A percentile compares a stretch with the other conserved stretches of the same genome.
These are phyloP conservation scores for Penicillium pancosmium DNA, from an alignment of 495 filamentous ascomycete species.

Conservation along the genomic window DNA sequence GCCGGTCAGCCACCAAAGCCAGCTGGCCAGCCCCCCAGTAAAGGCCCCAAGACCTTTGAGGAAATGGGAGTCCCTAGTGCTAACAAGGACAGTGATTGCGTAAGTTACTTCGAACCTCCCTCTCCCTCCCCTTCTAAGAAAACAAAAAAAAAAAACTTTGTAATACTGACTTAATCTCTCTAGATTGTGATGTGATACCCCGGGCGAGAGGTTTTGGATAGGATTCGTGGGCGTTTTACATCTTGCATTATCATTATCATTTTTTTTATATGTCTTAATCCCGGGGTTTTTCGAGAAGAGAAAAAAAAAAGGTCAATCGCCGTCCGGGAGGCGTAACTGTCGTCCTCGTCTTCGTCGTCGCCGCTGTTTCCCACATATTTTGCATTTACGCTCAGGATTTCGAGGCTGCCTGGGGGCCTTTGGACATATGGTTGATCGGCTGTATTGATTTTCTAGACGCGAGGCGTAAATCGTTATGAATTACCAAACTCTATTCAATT, in stretches of 20 bases:
- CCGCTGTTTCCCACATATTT: slow-evolving; percentile 15
- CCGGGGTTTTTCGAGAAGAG: slow-evolving; percentile 1
- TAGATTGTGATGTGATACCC: slow-evolving; percentile 67
- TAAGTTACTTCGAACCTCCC: slow-evolving; percentile 54
- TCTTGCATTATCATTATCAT: slow-evolving; percentile 16
- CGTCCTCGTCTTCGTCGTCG: background rate
- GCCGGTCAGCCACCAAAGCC: slow-evolving; percentile 30
- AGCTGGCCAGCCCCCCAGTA: slow-evolving; percentile 56
- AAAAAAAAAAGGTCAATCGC: slow-evolving; percentile 19
- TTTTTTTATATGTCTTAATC: slow-evolving; percentile 21
- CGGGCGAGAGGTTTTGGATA: slow-evolving; percentile 14
- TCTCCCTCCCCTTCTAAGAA: background rate
- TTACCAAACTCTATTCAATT: background rate
- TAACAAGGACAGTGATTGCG: slow-evolving; percentile 85
- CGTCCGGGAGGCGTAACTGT: slow-evolving; percentile 18
- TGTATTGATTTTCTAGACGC: slow-evolving; percentile 22
- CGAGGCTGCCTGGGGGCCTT: slow-evolving; percentile 18
- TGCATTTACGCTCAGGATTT: slow-evolving; percentile 31
- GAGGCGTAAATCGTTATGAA: slow-evolving; percentile 19
- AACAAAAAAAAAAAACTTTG: background rate
- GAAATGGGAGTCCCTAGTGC: slow-evolving; percentile 91
- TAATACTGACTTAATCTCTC: slow-evolving; percentile 29
- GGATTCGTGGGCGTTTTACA: slow-evolving; percentile 17
- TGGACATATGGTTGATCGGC: slow-evolving; percentile 30
- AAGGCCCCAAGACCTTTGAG: slow-evolving; percentile 95